Percentiles rank a stretch among this genome's conserved stretches.
Conservation (phyloP, 2,329 filamentous ascomycete species). For the Fusarium sp. region DNA sequence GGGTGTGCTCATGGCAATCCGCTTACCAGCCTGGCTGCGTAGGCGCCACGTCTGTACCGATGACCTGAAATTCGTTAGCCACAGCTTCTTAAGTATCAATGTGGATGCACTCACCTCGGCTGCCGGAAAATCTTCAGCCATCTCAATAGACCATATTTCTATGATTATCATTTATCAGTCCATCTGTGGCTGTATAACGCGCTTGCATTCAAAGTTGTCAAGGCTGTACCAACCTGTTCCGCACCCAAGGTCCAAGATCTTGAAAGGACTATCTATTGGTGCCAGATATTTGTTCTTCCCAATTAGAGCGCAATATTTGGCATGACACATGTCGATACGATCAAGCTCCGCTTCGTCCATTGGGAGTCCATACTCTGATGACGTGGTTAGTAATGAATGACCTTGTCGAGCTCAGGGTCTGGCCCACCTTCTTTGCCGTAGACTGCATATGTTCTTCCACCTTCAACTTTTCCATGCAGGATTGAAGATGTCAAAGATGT, state of each 20-base stretch:
- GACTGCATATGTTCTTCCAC: constrained; percentile 53
- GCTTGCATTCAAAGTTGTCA: neutral
- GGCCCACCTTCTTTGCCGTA: constrained; percentile 53
- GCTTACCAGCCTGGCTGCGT: constrained; percentile 41
- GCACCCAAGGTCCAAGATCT: constrained; percentile 51
- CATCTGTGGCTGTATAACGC: too few species aligned
- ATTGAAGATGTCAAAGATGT: constrained; percentile 50
- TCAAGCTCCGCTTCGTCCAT: constrained; percentile 58
- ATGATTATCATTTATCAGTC: neutral
- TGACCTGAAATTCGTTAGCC: constrained; percentile 27
- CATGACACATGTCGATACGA: constrained; percentile 58
- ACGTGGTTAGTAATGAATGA: neutral
- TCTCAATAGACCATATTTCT: constrained; percentile 53
- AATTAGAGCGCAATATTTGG: constrained; percentile 52
- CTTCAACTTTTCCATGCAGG: constrained; percentile 46
- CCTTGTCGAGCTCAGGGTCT: accelerated
- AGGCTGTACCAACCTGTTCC: constrained; percentile 45
- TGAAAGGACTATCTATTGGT: constrained; percentile 45
- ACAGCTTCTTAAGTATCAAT: too few species aligned
- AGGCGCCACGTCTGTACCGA: constrained; percentile 42
- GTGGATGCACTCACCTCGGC: constrained; percentile 26
- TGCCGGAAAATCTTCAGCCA: constrained; percentile 53
- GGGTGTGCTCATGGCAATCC: neutral
- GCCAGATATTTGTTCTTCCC: constrained; percentile 46
- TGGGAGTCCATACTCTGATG: constrained; percentile 55